phyloP scores from a whole-genome alignment of 2,329 filamentous ascomycete species.

The Ramularia endophylla region DNA sequence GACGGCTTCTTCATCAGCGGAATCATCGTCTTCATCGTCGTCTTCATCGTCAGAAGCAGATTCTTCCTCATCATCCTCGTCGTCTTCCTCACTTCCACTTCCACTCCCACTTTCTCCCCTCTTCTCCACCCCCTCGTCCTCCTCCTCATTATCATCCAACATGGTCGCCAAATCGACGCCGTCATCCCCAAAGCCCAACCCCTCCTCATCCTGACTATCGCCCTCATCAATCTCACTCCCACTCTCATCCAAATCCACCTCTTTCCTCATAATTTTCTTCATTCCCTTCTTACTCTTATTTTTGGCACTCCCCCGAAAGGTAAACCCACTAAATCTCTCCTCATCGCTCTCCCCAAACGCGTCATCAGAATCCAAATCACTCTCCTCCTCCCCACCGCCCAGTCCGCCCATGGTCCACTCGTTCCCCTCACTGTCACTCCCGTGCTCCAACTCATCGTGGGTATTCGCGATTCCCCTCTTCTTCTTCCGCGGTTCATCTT shows the following conservation, averaged over 20 bases:
- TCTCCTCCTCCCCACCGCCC: conserved; percentile 61
- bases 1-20: conserved; percentile 58
- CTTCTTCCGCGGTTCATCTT: conserved; percentile 28
- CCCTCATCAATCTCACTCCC: conserved; percentile 39
- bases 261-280: conserved; percentile 32
- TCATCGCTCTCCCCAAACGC: conserved; percentile 87
- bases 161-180: conserved; percentile 58
- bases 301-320: conserved; percentile 55
- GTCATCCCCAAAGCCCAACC: conserved; percentile 49
- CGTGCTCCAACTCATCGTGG: conserved; percentile 56
- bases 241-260: conserved; percentile 47
- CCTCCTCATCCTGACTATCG: conserved; percentile 47
- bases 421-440: conserved; percentile 79
- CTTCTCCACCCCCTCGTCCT: conserved; percentile 32
- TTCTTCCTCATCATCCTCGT: conserved; percentile 50
- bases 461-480: conserved; percentile 21
- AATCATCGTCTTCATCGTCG: conserved; percentile 39
- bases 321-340: conserved; percentile 74
- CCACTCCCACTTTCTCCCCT: conserved; percentile 29
- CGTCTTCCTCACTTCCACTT: conserved; percentile 32
- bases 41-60: conserved; percentile 41
- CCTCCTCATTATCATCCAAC: conserved; percentile 51
- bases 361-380: conserved; percentile 67
- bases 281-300: conserved; percentile 44
- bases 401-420: conserved; percentile 70